These are phyloP conservation scores for Priceomyces fermenticarens DNA, from an alignment of 805 yeast species.

Conservation along the genomic window DNA sequence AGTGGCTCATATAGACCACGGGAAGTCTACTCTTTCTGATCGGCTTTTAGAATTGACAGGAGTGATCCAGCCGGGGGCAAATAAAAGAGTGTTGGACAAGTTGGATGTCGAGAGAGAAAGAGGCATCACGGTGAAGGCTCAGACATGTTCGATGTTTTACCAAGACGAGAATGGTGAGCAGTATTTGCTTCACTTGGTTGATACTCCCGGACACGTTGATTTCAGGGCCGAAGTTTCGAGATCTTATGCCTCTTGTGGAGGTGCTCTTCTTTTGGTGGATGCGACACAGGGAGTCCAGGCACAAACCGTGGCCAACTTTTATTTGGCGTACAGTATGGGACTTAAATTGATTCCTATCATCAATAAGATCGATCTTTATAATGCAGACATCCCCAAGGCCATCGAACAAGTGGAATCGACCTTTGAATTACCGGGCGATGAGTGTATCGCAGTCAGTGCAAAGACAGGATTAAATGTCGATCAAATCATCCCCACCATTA, in stretches of 20 bases:
- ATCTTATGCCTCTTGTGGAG: conserved; percentile 94
- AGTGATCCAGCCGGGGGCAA: conserved; percentile 73
- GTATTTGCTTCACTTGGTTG: conserved; percentile 84
- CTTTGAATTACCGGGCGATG: conserved; percentile 74
- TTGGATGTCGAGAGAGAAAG: conserved; percentile 93
- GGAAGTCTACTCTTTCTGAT: conserved; percentile 86
- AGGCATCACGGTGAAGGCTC: conserved; percentile 96
- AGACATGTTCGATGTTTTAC: conserved; percentile 92
- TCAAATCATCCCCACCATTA: conserved; percentile 73
- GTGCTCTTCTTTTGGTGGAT: conserved; percentile 86
- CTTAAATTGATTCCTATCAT: conserved; percentile 83
- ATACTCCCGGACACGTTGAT: conserved; percentile 98
- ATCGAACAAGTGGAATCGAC: conserved; percentile 81
- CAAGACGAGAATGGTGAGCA: conserved; percentile 60
- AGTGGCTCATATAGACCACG: conserved; percentile 94
- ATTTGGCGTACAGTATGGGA: conserved; percentile 82
- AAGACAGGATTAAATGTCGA: conserved; percentile 85
- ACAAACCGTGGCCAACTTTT: conserved; percentile 96
- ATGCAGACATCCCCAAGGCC: conserved; percentile 78
- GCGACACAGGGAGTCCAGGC: conserved; percentile 97
- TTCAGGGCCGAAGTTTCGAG: conserved; percentile 91
- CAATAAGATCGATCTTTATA: conserved; percentile 86
- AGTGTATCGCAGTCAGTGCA: conserved; percentile 83
- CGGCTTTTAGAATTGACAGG: conserved; percentile 84
- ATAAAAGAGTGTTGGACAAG: conserved; percentile 84